Conservation (phyloP, 2,329 filamentous ascomycete species). For the Epichloe hybrida region DNA sequence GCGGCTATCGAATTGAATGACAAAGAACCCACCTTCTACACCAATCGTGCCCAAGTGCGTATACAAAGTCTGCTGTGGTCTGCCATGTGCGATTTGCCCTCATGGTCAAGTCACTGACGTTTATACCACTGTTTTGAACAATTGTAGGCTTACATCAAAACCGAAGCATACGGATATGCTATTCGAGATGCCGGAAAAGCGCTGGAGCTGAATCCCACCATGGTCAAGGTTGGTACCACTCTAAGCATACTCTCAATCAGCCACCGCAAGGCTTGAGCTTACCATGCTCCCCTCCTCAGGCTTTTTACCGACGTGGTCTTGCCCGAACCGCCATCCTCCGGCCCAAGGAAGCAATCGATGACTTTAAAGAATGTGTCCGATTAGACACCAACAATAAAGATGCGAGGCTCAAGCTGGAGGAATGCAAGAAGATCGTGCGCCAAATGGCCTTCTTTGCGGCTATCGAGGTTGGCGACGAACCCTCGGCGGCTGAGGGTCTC, state of each 20-base stretch:
- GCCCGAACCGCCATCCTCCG: slow-evolving; percentile 84
- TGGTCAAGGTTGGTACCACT: slow-evolving; percentile 60
- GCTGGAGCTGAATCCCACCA: slow-evolving; percentile 73
- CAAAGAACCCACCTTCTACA: slow-evolving; percentile 78
- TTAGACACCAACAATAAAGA: slow-evolving; percentile 81
- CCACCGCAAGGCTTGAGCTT: not conserved
- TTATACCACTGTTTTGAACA: not conserved
- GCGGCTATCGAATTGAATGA: slow-evolving; percentile 77
- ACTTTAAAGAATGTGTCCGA: slow-evolving; percentile 83
- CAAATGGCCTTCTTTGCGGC: slow-evolving; percentile 86
- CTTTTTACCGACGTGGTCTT: slow-evolving; percentile 85
- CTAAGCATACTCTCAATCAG: not conserved
- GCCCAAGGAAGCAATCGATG: slow-evolving; percentile 75
- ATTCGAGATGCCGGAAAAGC: slow-evolving; percentile 84
- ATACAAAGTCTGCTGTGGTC: slow-evolving; percentile 1
- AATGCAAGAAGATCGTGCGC: slow-evolving; percentile 91
- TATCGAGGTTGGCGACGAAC: slow-evolving; percentile 85
- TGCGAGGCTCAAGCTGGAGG: slow-evolving; percentile 77
- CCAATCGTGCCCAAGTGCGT: slow-evolving; percentile 84
- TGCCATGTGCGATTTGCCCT: not conserved
- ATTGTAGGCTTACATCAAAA: slow-evolving; percentile 79
- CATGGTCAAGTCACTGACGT: slow-evolving; percentile 34
- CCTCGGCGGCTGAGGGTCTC: slow-evolving; percentile 80
- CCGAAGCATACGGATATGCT: slow-evolving; percentile 88
- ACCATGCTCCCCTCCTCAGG: slow-evolving; percentile 34